Evolutionary conservation across 2,329 filamentous ascomycete genomes (phyloP).

Genomic region (Colletotrichum neosansevieriae): DNA sequence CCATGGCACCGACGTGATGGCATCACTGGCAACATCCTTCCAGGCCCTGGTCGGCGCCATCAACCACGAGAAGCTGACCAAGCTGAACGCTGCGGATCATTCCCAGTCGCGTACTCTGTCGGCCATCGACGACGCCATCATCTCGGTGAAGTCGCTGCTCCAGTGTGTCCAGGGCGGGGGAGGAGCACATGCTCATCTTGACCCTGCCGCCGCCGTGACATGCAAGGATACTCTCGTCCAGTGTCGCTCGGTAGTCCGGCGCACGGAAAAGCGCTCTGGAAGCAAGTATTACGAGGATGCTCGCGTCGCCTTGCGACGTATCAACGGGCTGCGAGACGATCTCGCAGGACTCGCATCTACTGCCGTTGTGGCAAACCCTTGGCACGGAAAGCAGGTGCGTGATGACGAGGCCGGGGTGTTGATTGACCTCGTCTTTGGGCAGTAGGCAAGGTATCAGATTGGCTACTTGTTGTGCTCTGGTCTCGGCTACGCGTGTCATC

Average conservation of each 20-base stretch:
- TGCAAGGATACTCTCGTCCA: background rate
- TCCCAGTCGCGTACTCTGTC: background rate
- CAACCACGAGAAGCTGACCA: background rate
- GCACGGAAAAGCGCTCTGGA: background rate
- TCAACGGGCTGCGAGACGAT: background rate
- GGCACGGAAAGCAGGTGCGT: background rate
- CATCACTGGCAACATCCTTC: constrained; percentile 1
- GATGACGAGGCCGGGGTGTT: background rate
- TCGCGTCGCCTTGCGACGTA: background rate
- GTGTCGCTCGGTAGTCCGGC: background rate
- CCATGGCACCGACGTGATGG: background rate
- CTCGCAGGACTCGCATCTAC: background rate
- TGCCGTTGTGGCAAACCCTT: background rate
- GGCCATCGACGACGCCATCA: background rate
- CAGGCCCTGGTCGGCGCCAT: background rate
- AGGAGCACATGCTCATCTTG: background rate
- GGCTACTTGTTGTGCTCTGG: background rate
- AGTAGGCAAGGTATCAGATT: background rate
- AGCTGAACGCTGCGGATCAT: background rate
- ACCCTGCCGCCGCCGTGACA: background rate
- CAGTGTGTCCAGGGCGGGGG: background rate
- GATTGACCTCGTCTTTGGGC: background rate
- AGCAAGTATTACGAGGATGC: background rate
- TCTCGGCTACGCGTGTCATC: background rate
- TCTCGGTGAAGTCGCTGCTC: background rate